Base-by-base conservation (phyloP, 768 basidiomycete genomes). In the Hebeloma cylindrosporum region DNA sequence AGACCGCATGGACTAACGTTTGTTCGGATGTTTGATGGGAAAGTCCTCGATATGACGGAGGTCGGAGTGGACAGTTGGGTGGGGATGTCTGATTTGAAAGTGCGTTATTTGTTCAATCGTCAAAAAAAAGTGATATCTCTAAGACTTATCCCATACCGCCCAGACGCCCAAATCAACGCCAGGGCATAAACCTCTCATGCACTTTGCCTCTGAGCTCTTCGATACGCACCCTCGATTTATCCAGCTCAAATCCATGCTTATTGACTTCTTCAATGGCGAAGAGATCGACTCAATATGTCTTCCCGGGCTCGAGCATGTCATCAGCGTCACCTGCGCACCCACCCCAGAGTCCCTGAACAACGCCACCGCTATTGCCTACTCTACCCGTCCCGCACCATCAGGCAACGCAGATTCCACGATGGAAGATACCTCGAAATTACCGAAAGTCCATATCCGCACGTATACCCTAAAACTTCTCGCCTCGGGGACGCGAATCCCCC, bases 191-290 rank as follows among this genome's bases (percentile, higher is more conserved):
- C 95, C 96, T 34, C 67, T 97, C 53, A 83, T 99, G 76, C 92
- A 95, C 61, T 99, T 99, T 60, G 90, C 93, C 10, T 94, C 93
- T 0, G 90, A 92, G 50, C 76, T 97, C 7, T 99, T 98, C 65
- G 93, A 95, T 56, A 83, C 90, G 1, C 93, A 98, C 63, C 93
- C 95, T 1, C 85, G 92, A 8, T 94, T 88, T 64, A 71, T 84
- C 5, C 93, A 94, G 60, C 75, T 97, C 54, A 98, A 96, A 70
- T 94, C 91, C 1, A 73, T 95, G 60, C 77, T 98, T 7, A 74
- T 97, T 58, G 83, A 85, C 59, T 80, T 99, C 51, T 98, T 95
- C 78, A 90, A 90, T 62, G 88, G 83, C 27, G 86, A 94, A 65
- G 80, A 76, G 29, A 79, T 94, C 53, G 87, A 92, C 47, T 81